These are phyloP conservation scores for Castanea crenata DNA, from an alignment of 306 rosid species.

Conservation along the genomic window DNA sequence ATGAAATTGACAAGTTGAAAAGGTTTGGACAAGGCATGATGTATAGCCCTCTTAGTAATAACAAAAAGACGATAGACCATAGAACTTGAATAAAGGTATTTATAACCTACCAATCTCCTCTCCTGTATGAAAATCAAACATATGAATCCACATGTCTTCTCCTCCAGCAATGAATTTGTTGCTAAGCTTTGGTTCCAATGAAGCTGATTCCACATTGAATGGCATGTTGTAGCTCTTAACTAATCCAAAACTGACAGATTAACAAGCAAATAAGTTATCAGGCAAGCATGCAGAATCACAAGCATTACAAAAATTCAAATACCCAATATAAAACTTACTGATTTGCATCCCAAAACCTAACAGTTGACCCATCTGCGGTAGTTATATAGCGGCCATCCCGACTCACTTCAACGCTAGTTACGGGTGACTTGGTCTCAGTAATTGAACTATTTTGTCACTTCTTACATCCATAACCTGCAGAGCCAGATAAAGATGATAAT, in stretches of 20 bases:
- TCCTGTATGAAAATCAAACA: slow-evolving; percentile 89
- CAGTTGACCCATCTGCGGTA: slow-evolving; percentile 90
- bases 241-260: slow-evolving; percentile 65
- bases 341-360: slow-evolving; percentile 98
- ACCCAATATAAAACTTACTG: slow-evolving; percentile 51
- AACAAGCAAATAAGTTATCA: slow-evolving; percentile 13
- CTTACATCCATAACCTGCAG: slow-evolving; percentile 84
- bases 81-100: neutral
- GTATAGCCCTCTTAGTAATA: no score
- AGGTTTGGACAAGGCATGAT: no score
- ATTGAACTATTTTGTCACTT: slow-evolving; percentile 86
- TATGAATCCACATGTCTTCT: slow-evolving; percentile 97
- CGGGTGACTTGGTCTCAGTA: slow-evolving; percentile 84
- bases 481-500: no score
- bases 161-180: slow-evolving; percentile 95
- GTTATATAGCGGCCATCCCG: slow-evolving; percentile 96
- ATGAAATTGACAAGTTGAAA: no score
- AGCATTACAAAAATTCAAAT: slow-evolving; percentile 4
- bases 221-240: slow-evolving; percentile 97
- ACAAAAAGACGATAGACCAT: no score
- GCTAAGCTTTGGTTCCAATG: slow-evolving; percentile 90
- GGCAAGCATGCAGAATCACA: slow-evolving; percentile 19
- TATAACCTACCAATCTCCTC: slow-evolving; percentile 73
- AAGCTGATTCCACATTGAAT: slow-evolving; percentile 88
- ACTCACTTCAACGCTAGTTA: slow-evolving; percentile 97